Conservation (phyloP, 306 rosid species). For the Cicer pinnatifidum region DNA sequence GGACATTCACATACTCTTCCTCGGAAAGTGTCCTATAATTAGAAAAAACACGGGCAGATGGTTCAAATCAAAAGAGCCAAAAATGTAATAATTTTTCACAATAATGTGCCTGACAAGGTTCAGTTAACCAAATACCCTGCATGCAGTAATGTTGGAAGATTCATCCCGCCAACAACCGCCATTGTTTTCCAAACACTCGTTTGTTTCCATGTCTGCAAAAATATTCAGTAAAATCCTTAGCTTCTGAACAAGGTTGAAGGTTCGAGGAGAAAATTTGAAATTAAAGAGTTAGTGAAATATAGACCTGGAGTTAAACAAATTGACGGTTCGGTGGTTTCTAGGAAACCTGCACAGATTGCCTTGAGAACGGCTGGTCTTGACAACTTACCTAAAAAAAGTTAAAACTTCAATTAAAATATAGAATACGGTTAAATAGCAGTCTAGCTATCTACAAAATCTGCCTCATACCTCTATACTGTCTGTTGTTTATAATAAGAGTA, state of each 20-base stretch:
- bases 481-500: conserved; percentile 85
- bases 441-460: conserved; percentile 17
- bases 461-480: conserved; percentile 85
- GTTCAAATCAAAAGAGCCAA: conserved; percentile 35
- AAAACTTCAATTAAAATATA: conserved; percentile 2
- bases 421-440: conserved; percentile 4
- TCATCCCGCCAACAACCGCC: conserved; percentile 95
- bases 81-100: not conserved
- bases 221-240: conserved; percentile 40
- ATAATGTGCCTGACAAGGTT: conserved; percentile 25
- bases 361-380: conserved; percentile 88
- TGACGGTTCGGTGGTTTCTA: conserved; percentile 91
- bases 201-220: conserved; percentile 77
- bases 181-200: conserved; percentile 88
- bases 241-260: conserved; percentile 38
- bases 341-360: conserved; percentile 86
- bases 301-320: conserved; percentile 87
- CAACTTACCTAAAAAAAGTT: conserved; percentile 68
- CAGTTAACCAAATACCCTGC: conserved; percentile 71
- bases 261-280: conserved; percentile 10
- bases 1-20: conserved; percentile 99
- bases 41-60: conserved; percentile 23
- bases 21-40: conserved; percentile 79
- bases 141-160: conserved; percentile 75
- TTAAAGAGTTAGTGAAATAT: conserved; percentile 13